A percentile compares a stretch with the other conserved stretches of the same genome.
These are phyloP conservation scores for Fusarium subtropicale DNA, from an alignment of 2,329 filamentous ascomycete species.

Conservation along the genomic window DNA sequence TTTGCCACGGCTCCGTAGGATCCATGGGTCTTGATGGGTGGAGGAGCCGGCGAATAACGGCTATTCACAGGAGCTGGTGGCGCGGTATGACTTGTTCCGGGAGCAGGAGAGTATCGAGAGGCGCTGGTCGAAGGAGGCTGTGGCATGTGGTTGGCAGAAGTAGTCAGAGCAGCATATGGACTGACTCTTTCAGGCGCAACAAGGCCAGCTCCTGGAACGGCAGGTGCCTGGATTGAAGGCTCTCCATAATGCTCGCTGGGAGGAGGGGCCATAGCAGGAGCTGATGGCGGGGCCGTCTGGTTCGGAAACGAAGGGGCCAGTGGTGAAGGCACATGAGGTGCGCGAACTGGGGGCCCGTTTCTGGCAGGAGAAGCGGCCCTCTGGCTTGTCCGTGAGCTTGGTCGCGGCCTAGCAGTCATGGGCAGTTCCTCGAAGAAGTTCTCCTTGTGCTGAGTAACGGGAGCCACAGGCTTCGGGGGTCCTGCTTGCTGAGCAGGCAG, in stretches of 20 bases:
- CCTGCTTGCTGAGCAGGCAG: constrained; percentile 49
- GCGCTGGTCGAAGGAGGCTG: constrained; percentile 50
- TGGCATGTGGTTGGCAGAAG: constrained; percentile 50
- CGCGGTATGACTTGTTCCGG: constrained; percentile 42
- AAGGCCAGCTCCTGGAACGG: constrained; percentile 52
- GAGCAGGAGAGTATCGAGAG: constrained; percentile 73
- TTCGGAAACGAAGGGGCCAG: constrained; percentile 38
- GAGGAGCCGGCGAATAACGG: constrained; percentile 66
- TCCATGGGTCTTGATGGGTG: constrained; percentile 55
- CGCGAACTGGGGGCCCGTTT: constrained; percentile 45
- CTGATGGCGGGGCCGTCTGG: constrained; percentile 40
- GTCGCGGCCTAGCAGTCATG: constrained; percentile 69
- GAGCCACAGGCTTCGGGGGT: constrained; percentile 51
- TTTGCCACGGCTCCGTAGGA: constrained; percentile 55
- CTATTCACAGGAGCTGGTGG: constrained; percentile 57
- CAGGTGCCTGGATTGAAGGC: constrained; percentile 19
- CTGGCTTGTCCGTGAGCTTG: constrained; percentile 66
- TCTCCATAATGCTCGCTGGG: constrained; percentile 26
- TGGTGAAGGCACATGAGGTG: constrained; percentile 44
- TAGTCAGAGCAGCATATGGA: constrained; percentile 64
- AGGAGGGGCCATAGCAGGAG: constrained; percentile 19
- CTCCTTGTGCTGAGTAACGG: constrained; percentile 56
- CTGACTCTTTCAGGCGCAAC: constrained; percentile 65
- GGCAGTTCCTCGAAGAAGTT: constrained; percentile 86
- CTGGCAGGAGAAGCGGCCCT: constrained; percentile 58